Evolutionary conservation across 2,329 filamentous ascomycete genomes (phyloP), one percentile per base, ranked within the genome.

Genomic region (Hirsutella thompsonii): DNA sequence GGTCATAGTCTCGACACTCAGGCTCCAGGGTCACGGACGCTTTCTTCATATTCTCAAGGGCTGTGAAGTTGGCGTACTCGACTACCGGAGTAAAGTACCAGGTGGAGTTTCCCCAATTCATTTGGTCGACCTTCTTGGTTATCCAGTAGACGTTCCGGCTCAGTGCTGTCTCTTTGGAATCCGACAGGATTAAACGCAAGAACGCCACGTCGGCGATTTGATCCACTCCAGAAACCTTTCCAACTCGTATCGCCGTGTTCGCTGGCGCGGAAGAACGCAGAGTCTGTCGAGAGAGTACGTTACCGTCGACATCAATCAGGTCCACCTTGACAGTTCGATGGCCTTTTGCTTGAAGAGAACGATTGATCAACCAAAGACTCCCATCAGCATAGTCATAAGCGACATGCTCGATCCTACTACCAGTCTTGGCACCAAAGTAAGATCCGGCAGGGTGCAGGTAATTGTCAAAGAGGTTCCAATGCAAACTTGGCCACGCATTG

Each of bases 381-480:
- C 61, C 57, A 20, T 52, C 55, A 4, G 62, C 53, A 42, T 76
- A 76, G 48, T 79, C 67, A 49, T 71, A 79, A 0, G 66, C 65
- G 1, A 73, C 66, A 37, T 78, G 72, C 49, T 81, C 74, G 2
- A 55, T 16, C 0, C 70, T 58, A 1, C 56, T 54, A 0, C 63
- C 74, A 0, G 66, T 54, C 52, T 80, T 79, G 14, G 68, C 65
- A 3, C 78, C 77, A 43, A 71, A 81, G 46, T 76, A 81, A 0
- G 71, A 65, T 0, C 74, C 77, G 0, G 66, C 70, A 0, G 75
- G 69, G 19, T 68, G 69, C 33, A 79, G 55, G 46, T 80, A 80
- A 52, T 76, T 75, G 48, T 81, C 77, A 51, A 79, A 79, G 5
- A 79, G 56, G 40, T 75, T 74, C 77, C 78, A 82, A 50, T 81